These are phyloP conservation scores for Zea mays DNA, from an alignment of 176 grass and related monocot genomes.

Conservation along the genomic window DNA sequence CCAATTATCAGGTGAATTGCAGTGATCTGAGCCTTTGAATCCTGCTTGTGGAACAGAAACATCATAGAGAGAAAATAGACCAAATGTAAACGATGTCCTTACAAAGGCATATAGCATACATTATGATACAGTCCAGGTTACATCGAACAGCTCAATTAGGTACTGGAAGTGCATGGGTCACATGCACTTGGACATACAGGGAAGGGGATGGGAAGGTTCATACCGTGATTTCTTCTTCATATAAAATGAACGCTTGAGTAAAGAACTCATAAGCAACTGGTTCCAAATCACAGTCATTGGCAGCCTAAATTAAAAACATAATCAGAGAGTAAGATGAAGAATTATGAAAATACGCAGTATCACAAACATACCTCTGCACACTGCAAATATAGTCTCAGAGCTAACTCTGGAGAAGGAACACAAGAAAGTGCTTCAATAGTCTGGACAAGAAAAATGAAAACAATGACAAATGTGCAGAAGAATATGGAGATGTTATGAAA, in stretches of 20 bases:
- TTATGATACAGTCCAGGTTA: conserved; percentile 1
- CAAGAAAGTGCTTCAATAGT: conserved; percentile 66
- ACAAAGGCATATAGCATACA: background rate
- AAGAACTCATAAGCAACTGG: conserved; percentile 98
- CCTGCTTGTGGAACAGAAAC: conserved; percentile 52
- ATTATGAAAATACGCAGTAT: conserved; percentile 19
- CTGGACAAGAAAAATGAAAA: conserved; percentile 42
- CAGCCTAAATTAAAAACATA: conserved; percentile 61
- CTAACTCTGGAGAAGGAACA: conserved; percentile 74
- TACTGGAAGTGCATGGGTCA: background rate
- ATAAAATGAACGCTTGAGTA: conserved; percentile 97
- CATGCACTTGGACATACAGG: background rate
- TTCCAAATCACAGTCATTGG: conserved; percentile 97
- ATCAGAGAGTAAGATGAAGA: conserved; percentile 18
- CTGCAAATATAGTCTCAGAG: conserved; percentile 71
- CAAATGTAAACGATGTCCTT: conserved; percentile 8
- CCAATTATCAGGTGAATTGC: conserved; percentile 98
- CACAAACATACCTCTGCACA: conserved; percentile 70
- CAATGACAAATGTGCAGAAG: conserved; percentile 10
- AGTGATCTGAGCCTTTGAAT: conserved; percentile 98
- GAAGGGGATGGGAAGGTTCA: conserved; percentile 3
- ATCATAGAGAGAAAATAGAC: conserved; percentile 28
- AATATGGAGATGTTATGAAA: conserved; percentile 17
- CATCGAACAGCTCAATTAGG: conserved; percentile 2
- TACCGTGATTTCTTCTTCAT: conserved; percentile 97